Conservation (phyloP, 768 basidiomycete genomes). For the Termitomyces sp. region DNA sequence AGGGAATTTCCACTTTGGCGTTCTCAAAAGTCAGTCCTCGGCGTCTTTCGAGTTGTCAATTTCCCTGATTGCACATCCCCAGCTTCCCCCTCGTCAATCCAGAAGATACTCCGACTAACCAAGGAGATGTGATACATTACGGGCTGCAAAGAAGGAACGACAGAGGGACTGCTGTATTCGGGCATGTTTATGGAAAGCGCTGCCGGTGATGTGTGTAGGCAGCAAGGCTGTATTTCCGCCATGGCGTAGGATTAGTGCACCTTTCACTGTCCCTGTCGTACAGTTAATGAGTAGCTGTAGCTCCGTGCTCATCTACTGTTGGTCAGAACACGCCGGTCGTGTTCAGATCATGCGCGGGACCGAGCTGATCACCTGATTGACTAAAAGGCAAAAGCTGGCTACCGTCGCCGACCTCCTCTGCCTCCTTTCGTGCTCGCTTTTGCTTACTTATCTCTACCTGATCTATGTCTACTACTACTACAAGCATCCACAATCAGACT, state of each 20-base stretch:
- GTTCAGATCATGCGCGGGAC: not conserved
- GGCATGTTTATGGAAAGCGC: slow-evolving; percentile 53
- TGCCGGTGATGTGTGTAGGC: slow-evolving; percentile 31
- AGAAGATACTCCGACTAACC: slow-evolving; percentile 38
- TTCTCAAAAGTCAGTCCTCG: slow-evolving; percentile 47
- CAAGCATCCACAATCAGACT: not conserved
- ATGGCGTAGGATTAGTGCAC: not conserved
- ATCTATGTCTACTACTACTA: not conserved
- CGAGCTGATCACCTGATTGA: slow-evolving; percentile 17
- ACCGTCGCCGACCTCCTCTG: not conserved
- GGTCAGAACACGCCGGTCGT: not conserved
- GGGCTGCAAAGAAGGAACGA: slow-evolving; percentile 57
- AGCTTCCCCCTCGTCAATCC: slow-evolving; percentile 56
- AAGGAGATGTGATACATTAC: slow-evolving; percentile 53
- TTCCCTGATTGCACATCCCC: not conserved
- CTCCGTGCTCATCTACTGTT: too few species aligned
- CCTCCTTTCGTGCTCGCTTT: not conserved
- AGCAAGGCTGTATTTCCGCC: slow-evolving; percentile 10
- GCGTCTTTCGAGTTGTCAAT: not conserved
- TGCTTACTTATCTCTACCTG: not conserved
- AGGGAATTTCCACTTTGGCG: slow-evolving; percentile 60
- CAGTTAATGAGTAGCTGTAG: not conserved
- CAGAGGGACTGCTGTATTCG: slow-evolving; percentile 53
- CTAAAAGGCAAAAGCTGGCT: slow-evolving; percentile 8
- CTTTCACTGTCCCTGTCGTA: too few species aligned